Percentiles rank a stretch among this genome's conserved stretches.
Conservation (phyloP, 345 rosid genomes). For the Kernera saxatilis region DNA sequence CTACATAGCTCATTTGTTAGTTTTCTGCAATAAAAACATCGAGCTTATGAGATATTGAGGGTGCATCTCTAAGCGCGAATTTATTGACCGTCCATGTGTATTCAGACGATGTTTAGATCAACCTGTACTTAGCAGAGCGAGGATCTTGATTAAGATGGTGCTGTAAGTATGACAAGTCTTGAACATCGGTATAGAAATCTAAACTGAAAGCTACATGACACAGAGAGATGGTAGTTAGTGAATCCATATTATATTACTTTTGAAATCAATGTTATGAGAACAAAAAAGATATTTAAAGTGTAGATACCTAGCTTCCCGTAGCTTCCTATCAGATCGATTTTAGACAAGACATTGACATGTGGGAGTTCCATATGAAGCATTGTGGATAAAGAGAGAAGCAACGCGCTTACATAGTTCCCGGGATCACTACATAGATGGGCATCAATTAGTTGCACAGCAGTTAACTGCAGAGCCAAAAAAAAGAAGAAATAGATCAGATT, state of each 20-base stretch:
- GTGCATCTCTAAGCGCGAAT: not conserved
- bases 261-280: not conserved
- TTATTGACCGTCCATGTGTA: not conserved
- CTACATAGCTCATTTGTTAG: slow-evolving; percentile 70
- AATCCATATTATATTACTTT: not conserved
- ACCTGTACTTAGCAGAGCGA: slow-evolving; percentile 88
- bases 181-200: slow-evolving; percentile 83
- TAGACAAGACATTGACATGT: slow-evolving; percentile 81
- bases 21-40: slow-evolving; percentile 50
- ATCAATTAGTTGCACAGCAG: slow-evolving; percentile 83
- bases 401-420: slow-evolving; percentile 75
- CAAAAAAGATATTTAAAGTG: not conserved
- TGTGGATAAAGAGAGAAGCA: slow-evolving; percentile 78
- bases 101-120: not conserved
- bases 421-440: slow-evolving; percentile 86
- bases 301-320: slow-evolving; percentile 78
- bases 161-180: slow-evolving; percentile 79
- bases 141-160: slow-evolving; percentile 67
- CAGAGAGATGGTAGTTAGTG: slow-evolving; percentile 3
- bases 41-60: not conserved
- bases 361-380: slow-evolving; percentile 97
- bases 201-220: slow-evolving; percentile 67
- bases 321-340: slow-evolving; percentile 84
- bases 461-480: slow-evolving; percentile 51
- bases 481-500: slow-evolving; percentile 3